These are phyloP conservation scores for Neurospora tetraspora DNA, from an alignment of 495 filamentous ascomycete genomes.

Conservation along the genomic window DNA sequence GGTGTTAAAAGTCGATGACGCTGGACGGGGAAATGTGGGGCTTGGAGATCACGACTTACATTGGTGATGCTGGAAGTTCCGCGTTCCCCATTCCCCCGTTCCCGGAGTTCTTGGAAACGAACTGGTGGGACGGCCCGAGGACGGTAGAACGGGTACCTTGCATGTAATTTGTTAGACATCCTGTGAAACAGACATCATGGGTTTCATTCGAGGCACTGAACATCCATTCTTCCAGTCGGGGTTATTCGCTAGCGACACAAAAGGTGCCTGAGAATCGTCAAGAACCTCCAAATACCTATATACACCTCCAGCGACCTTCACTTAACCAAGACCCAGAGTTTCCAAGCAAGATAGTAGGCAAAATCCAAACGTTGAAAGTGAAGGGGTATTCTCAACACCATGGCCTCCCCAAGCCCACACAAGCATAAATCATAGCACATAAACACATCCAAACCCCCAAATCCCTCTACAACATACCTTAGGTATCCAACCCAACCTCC, in stretches of 20 bases:
- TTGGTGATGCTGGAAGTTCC: background rate
- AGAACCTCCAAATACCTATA: background rate
- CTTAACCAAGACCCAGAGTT: no score
- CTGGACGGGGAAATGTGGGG: background rate
- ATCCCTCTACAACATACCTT: no score
- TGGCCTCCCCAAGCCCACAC: background rate
- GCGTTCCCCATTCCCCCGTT: background rate
- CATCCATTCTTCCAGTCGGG: background rate
- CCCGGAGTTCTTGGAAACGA: background rate
- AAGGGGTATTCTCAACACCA: background rate
- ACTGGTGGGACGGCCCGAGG: background rate
- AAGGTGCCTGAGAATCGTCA: background rate
- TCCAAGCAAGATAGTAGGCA: background rate
- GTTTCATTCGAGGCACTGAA: no score
- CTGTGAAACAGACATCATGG: background rate
- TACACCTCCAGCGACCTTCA: background rate
- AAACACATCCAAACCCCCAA: background rate
- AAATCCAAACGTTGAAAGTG: background rate
- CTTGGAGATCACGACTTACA: background rate
- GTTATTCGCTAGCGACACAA: background rate
- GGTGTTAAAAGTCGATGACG: background rate
- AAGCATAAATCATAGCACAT: background rate
- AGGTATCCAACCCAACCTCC: background rate
- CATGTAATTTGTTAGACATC: background rate
- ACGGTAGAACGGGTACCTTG: background rate